Evolutionary conservation across 1,139 yeast genomes (phyloP).

Genomic region (Candida frijolesensis): DNA sequence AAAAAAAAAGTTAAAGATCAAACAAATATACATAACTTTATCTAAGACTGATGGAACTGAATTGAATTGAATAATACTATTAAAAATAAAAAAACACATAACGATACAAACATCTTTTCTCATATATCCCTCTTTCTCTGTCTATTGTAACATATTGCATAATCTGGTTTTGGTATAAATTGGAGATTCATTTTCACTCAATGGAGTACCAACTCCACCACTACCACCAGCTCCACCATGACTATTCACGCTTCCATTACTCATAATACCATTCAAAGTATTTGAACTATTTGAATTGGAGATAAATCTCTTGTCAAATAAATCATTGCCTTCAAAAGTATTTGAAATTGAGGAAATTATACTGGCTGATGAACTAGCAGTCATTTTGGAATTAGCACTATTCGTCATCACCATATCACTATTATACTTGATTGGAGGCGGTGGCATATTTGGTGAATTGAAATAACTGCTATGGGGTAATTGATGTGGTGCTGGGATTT

Average conservation of each 20-base stretch:
- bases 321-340: conserved; percentile 7
- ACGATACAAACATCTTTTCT: background rate
- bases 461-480: conserved; percentile 4
- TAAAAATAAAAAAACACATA: background rate
- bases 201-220: conserved; percentile 11
- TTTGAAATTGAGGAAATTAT: conserved; percentile 5
- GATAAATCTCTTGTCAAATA: conserved; percentile 6
- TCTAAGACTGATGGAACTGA: background rate
- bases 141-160: conserved; percentile 5
- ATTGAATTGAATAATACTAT: background rate
- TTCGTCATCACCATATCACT: background rate
- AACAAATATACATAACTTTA: background rate
- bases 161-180: conserved; percentile 7
- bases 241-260: background rate
- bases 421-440: conserved; percentile 4
- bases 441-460: conserved; percentile 7
- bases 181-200: conserved; percentile 15
- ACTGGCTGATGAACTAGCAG: conserved; percentile 5
- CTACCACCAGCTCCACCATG: background rate
- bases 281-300: background rate
- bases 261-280: background rate
- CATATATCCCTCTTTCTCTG: background rate
- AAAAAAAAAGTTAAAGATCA: background rate
- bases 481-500: conserved; percentile 6
- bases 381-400: conserved; percentile 3